A percentile compares a stretch with the other conserved stretches of the same genome.
phyloP scores from a whole-genome alignment of 2,329 filamentous ascomycete species.

The Alternaria viburni region DNA sequence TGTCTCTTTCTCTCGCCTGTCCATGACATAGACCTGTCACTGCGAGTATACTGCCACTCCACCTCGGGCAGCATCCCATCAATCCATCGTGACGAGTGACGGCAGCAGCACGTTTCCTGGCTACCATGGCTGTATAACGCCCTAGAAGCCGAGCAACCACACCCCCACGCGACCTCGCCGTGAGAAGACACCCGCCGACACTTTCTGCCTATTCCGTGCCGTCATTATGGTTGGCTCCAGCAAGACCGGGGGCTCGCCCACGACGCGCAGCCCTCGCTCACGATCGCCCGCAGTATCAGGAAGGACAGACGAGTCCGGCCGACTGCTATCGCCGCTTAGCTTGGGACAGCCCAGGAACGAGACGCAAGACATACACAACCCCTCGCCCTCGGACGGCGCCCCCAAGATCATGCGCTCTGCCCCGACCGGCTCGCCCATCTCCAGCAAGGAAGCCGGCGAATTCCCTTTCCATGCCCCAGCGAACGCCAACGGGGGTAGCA shows the following conservation, averaged over 20 bases:
- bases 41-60: background rate
- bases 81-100: constrained; percentile 9
- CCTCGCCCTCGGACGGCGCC: constrained; percentile 25
- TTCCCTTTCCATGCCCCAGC: constrained; percentile 45
- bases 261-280: constrained; percentile 30
- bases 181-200: background rate
- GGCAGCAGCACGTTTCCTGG: constrained; percentile 9
- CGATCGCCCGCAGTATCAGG: constrained; percentile 24
- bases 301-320: constrained; percentile 23
- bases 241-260: constrained; percentile 36
- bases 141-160: constrained; percentile 12
- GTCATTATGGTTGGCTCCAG: constrained; percentile 35
- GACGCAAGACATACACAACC: constrained; percentile 20
- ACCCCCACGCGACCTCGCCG: constrained; percentile 9
- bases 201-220: background rate
- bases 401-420: constrained; percentile 40
- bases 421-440: constrained; percentile 38
- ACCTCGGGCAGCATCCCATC: background rate
- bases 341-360: constrained; percentile 24
- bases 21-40: background rate
- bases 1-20: constrained; percentile 5
- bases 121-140: constrained; percentile 23
- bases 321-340: constrained; percentile 35
- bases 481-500: constrained; percentile 22
- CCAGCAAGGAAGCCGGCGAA: constrained; percentile 37